phyloP scores from a whole-genome alignment of 768 basidiomycete genomes.

The Boletus pseudo-olivaceus region DNA sequence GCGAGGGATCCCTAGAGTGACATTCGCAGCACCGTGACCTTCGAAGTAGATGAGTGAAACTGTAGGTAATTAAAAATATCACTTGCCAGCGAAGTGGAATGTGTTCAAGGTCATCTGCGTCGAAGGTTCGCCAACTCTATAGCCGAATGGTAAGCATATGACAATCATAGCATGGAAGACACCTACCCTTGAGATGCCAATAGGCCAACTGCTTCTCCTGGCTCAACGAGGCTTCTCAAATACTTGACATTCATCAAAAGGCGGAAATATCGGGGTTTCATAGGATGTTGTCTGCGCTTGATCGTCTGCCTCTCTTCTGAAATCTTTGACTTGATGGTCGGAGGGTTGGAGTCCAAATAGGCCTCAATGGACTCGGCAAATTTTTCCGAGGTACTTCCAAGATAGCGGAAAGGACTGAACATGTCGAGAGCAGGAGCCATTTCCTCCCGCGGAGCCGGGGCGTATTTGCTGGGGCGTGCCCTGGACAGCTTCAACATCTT shows the following conservation, averaged over 20 bases:
- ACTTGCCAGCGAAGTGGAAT: slow-evolving; percentile 95
- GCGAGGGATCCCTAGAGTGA: slow-evolving; percentile 98
- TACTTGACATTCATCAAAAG: slow-evolving; percentile 89
- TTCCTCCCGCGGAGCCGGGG: slow-evolving; percentile 51
- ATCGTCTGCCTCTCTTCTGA: slow-evolving; percentile 38
- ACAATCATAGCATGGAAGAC: background rate
- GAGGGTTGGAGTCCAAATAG: slow-evolving; percentile 76
- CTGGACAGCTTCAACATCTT: slow-evolving; percentile 75
- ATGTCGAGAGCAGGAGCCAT: slow-evolving; percentile 70
- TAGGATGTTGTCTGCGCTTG: slow-evolving; percentile 44
- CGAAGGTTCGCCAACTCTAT: slow-evolving; percentile 94
- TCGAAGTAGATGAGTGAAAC: slow-evolving; percentile 7
- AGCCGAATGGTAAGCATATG: slow-evolving; percentile 1
- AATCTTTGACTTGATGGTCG: slow-evolving; percentile 41
- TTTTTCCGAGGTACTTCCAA: slow-evolving; percentile 90
- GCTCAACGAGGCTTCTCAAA: slow-evolving; percentile 89
- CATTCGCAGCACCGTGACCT: slow-evolving; percentile 99
- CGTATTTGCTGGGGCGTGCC: slow-evolving; percentile 38
- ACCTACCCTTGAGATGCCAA: slow-evolving; percentile 94
- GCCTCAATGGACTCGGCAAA: slow-evolving; percentile 79
- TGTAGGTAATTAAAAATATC: background rate
- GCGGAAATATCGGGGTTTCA: slow-evolving; percentile 62
- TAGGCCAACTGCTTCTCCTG: slow-evolving; percentile 97
- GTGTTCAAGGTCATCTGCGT: slow-evolving; percentile 99
- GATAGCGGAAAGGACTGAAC: slow-evolving; percentile 72